phyloP scores from a whole-genome alignment of 768 basidiomycete genomes.

The Cyclocybe cylindracea region DNA sequence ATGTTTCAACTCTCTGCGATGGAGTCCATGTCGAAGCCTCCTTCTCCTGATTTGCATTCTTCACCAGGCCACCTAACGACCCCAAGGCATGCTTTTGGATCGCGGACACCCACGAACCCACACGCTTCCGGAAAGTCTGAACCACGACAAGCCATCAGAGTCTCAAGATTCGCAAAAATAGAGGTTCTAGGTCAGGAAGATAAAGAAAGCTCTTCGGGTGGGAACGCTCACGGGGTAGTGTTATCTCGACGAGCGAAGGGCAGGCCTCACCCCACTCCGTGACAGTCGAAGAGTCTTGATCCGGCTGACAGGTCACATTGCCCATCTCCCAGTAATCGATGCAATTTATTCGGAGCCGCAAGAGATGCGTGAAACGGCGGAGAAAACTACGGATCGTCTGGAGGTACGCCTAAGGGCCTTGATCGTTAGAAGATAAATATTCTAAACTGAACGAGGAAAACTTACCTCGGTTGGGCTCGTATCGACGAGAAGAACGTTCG shows the following conservation, averaged over 20 bases:
- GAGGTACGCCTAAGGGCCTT: conserved; percentile 20
- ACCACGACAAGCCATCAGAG: conserved; percentile 26
- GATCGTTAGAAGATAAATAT: not conserved
- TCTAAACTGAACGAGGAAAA: not conserved
- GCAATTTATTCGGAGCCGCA: conserved; percentile 31
- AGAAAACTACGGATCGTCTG: conserved; percentile 26
- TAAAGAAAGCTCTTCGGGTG: not conserved
- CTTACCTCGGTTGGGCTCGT: conserved; percentile 29
- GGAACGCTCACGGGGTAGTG: conserved; percentile 34
- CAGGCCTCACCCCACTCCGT: conserved; percentile 39
- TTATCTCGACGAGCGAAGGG: conserved; percentile 33
- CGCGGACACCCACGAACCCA: conserved; percentile 35
- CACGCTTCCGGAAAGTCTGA: conserved; percentile 17
- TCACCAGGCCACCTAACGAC: conserved; percentile 24
- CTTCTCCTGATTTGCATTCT: conserved; percentile 19
- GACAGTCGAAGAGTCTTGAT: conserved; percentile 35
- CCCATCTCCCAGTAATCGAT: conserved; percentile 32
- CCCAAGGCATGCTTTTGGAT: conserved; percentile 22
- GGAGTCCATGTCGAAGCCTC: conserved; percentile 19
- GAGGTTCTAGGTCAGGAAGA: not conserved
- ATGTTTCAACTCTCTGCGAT: conserved; percentile 14
- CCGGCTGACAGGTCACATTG: conserved; percentile 26
- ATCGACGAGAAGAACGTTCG: conserved; percentile 37
- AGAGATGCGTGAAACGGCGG: conserved; percentile 31
- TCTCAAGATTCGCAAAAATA: conserved; percentile 15